Conservation (phyloP, 805 yeast genomes). For the Citeromyces nyonsensis region DNA sequence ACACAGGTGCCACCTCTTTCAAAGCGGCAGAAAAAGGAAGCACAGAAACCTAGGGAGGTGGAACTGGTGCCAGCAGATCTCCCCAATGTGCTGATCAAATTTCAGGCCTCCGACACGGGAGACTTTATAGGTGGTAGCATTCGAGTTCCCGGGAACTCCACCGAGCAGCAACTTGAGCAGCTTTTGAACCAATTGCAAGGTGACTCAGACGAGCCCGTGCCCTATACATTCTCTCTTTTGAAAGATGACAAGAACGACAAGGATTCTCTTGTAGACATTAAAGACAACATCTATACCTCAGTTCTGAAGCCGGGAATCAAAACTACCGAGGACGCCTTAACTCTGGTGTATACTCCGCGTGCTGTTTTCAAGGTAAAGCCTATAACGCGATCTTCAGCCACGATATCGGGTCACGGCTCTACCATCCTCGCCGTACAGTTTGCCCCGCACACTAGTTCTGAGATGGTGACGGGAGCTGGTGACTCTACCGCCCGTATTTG, state of each 20-base stretch:
- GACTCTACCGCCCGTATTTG: conserved; percentile 92
- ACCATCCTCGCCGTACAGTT: conserved; percentile 86
- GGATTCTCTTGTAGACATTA: conserved; percentile 48
- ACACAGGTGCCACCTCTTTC: conserved; percentile 90
- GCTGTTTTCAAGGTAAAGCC: conserved; percentile 90
- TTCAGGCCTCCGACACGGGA: conserved; percentile 90
- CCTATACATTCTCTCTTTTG: conserved; percentile 70
- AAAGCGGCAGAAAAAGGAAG: conserved; percentile 71
- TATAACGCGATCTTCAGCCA: conserved; percentile 79
- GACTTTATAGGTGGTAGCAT: conserved; percentile 71
- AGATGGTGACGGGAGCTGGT: conserved; percentile 92
- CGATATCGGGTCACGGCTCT: conserved; percentile 91
- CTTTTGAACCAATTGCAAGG: conserved; percentile 68
- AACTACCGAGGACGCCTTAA: conserved; percentile 86
- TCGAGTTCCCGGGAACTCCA: conserved; percentile 82
- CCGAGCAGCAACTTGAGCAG: conserved; percentile 78
- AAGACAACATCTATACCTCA: conserved; percentile 62
- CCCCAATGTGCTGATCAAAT: conserved; percentile 77
- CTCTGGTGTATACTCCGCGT: conserved; percentile 83
- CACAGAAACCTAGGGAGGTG: conserved; percentile 69
- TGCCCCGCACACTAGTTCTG: conserved; percentile 77
- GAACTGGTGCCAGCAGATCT: conserved; percentile 60
- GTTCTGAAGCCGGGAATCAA: conserved; percentile 76
- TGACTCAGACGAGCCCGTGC: conserved; percentile 68
- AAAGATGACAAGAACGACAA: conserved; percentile 24